Percentiles rank a stretch among this genome's conserved stretches.
Evolutionary conservation across 768 basidiomycete genomes (phyloP).

Genomic region (Lactarius pseudohatsudake): DNA sequence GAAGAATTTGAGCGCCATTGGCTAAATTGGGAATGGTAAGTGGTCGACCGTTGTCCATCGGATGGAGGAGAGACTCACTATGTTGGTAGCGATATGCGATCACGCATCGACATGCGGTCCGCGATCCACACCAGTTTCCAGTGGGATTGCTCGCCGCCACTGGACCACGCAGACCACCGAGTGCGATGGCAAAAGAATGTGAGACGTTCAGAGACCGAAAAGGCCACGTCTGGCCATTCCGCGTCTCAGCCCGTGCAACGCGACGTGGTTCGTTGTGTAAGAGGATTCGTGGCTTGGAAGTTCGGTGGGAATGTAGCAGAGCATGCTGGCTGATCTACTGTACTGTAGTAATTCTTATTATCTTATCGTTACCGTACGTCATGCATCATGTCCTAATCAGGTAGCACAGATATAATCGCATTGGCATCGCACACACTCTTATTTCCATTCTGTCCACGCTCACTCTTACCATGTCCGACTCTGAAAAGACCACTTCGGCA

Average conservation of each 20-base stretch:
- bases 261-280: slow-evolving; percentile 25
- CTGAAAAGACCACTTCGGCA: slow-evolving; percentile 42
- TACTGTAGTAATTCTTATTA: background rate
- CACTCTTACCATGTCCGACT: slow-evolving; percentile 55
- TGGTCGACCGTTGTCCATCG: slow-evolving; percentile 6
- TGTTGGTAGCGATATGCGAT: slow-evolving; percentile 64
- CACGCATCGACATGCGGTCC: slow-evolving; percentile 62
- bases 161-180: slow-evolving; percentile 40
- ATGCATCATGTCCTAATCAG: slow-evolving; percentile 7
- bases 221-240: background rate
- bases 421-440: background rate
- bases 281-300: slow-evolving; percentile 31
- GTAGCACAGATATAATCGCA: slow-evolving; percentile 12
- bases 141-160: slow-evolving; percentile 52
- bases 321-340: background rate
- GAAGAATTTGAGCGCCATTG: slow-evolving; percentile 68
- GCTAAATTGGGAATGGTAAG: slow-evolving; percentile 67
- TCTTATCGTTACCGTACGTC: background rate
- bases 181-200: slow-evolving; percentile 47
- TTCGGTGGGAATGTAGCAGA: background rate
- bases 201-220: slow-evolving; percentile 1
- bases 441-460: slow-evolving; percentile 9
- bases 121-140: slow-evolving; percentile 45
- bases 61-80: background rate
- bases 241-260: background rate